These are phyloP conservation scores for Aspergillus sp. DNA, from an alignment of 2,329 filamentous ascomycete species.

Conservation along the genomic window DNA sequence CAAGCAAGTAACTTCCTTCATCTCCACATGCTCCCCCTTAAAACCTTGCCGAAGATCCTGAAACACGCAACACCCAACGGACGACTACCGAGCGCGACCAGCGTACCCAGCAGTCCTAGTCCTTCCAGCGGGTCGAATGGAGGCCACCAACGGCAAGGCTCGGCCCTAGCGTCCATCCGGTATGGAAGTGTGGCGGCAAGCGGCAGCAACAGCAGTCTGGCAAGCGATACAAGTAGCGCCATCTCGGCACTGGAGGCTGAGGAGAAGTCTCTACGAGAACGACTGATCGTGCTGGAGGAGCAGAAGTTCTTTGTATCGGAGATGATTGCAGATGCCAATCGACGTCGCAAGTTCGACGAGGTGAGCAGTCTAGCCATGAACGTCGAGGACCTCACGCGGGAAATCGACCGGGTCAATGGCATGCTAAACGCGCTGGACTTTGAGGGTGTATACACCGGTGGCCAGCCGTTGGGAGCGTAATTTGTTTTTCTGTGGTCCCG, in stretches of 20 bases:
- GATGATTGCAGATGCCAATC: slow-evolving; percentile 77
- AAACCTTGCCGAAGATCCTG: slow-evolving; percentile 67
- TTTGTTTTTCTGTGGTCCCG: not conserved
- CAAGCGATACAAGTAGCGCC: slow-evolving; percentile 54
- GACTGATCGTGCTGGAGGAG: slow-evolving; percentile 81
- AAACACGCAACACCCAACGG: slow-evolving; percentile 58
- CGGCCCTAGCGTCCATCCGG: slow-evolving; percentile 59
- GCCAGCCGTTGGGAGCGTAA: not conserved
- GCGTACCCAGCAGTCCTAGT: slow-evolving; percentile 18
- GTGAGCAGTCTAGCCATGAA: slow-evolving; percentile 76
- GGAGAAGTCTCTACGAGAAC: slow-evolving; percentile 76
- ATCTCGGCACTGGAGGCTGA: slow-evolving; percentile 72
- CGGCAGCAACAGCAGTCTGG: slow-evolving; percentile 50
- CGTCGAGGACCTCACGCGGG: slow-evolving; percentile 73
- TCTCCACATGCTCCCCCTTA: slow-evolving; percentile 85
- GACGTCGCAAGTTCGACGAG: slow-evolving; percentile 79
- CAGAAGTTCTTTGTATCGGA: slow-evolving; percentile 84
- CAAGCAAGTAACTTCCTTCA: slow-evolving; percentile 82
- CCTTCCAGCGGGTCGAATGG: slow-evolving; percentile 21
- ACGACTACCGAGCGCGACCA: slow-evolving; percentile 23
- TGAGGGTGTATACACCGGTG: slow-evolving; percentile 47
- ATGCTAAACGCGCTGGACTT: slow-evolving; percentile 67
- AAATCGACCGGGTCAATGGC: slow-evolving; percentile 68
- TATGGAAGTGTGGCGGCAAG: slow-evolving; percentile 52
- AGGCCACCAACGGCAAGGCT: slow-evolving; percentile 30